phyloP scores from a whole-genome alignment of 768 basidiomycete species.

The Dendrothele bispora region DNA sequence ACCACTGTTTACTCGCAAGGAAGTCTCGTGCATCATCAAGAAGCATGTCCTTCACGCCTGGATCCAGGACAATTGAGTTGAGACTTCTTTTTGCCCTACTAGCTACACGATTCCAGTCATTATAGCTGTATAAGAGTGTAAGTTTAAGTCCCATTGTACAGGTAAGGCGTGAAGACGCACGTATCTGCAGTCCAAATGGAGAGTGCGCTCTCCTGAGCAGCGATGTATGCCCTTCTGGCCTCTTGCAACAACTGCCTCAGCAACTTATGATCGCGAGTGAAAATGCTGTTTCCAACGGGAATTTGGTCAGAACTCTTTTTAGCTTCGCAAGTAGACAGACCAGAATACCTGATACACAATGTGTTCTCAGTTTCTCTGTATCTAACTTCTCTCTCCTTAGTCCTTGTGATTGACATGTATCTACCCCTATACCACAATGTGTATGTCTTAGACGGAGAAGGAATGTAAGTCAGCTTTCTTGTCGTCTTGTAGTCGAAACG shows the following conservation, averaged over 20 bases:
- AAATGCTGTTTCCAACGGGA: constrained; percentile 36
- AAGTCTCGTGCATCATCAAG: constrained; percentile 74
- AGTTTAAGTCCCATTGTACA: background rate
- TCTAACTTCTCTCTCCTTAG: constrained; percentile 30
- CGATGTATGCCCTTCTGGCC: constrained; percentile 49
- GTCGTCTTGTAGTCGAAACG: constrained; percentile 26
- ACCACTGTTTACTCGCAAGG: constrained; percentile 68
- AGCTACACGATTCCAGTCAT: constrained; percentile 55
- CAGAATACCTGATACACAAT: constrained; percentile 42
- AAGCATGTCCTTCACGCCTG: constrained; percentile 63
- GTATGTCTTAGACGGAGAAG: constrained; percentile 37
- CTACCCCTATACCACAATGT: constrained; percentile 51
- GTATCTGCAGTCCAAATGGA: constrained; percentile 51
- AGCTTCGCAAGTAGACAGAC: background rate
- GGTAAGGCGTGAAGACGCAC: constrained; percentile 23
- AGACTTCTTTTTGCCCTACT: constrained; percentile 65
- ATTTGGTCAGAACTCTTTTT: background rate
- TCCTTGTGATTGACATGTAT: constrained; percentile 39
- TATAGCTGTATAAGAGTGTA: constrained; percentile 13
- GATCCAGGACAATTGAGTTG: constrained; percentile 68
- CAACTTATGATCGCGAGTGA: constrained; percentile 43
- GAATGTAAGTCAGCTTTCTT: constrained; percentile 43
- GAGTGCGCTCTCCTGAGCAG: constrained; percentile 52
- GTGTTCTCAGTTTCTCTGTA: constrained; percentile 36
- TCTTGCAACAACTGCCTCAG: constrained; percentile 56